Evolutionary conservation across 208 protist species (phyloP).

Genomic region (Entamoeba moshkovskii): DNA sequence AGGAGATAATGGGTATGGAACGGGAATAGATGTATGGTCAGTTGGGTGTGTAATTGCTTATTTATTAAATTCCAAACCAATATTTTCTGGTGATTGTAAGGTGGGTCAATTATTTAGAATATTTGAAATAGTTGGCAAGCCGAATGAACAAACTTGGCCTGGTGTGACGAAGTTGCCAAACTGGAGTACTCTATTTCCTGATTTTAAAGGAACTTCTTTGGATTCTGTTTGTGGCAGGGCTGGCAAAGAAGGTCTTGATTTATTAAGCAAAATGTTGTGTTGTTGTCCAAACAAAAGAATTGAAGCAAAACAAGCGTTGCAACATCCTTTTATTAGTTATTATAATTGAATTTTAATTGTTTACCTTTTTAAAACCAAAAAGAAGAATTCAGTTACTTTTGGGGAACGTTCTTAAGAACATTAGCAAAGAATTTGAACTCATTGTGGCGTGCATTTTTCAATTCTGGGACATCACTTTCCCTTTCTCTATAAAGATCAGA

Average conservation of each 20-base stretch:
- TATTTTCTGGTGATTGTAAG: slow-evolving; percentile 35
- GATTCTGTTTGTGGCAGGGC: neutral
- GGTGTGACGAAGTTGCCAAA: neutral
- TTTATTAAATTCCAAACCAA: slow-evolving; percentile 53
- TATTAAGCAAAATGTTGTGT: slow-evolving; percentile 37
- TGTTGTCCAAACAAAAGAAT: slow-evolving; percentile 44
- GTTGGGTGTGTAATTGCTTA: slow-evolving; percentile 96
- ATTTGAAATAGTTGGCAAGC: slow-evolving; percentile 31
- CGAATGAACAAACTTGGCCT: slow-evolving; percentile 26
- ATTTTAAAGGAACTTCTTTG: neutral
- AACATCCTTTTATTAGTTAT: slow-evolving; percentile 43
- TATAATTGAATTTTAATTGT: no score
- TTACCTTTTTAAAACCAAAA: no score
- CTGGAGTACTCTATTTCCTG: neutral
- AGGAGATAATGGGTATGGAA: slow-evolving; percentile 83
- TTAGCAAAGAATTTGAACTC: neutral
- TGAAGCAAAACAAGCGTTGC: slow-evolving; percentile 33
- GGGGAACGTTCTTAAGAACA: neutral
- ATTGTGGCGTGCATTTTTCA: neutral
- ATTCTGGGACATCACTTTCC: neutral
- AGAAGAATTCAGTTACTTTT: neutral
- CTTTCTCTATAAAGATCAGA: neutral
- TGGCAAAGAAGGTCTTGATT: slow-evolving; percentile 23
- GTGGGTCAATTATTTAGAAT: slow-evolving; percentile 37
- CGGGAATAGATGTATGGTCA: slow-evolving; percentile 94